Conservation (phyloP, 257 asterid species). For the Mitragyna speciosa region DNA sequence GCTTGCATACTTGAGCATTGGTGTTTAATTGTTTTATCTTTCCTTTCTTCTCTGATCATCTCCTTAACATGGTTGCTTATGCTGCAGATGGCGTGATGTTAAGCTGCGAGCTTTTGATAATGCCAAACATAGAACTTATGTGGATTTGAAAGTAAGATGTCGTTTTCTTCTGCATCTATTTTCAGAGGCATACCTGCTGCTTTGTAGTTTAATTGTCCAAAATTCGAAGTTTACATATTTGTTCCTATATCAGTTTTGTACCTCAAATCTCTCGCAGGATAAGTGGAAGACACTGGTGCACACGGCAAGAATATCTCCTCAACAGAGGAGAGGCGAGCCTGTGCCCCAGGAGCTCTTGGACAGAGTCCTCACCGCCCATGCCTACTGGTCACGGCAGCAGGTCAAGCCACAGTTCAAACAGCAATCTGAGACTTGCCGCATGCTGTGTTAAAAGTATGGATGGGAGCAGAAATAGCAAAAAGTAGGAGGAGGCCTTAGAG, state of each 20-base stretch:
- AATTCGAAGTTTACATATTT: background rate
- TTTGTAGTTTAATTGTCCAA: background rate
- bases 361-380: conserved; percentile 83
- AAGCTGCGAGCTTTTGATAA: conserved; percentile 87
- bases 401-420: conserved; percentile 78
- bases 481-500: conserved; percentile 2
- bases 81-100: conserved; percentile 94
- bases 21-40: background rate
- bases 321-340: conserved; percentile 96
- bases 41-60: background rate
- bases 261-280: conserved; percentile 49
- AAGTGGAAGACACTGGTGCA: conserved; percentile 98
- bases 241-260: background rate
- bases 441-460: conserved; percentile 34
- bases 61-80: conserved; percentile 4
- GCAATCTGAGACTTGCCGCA: conserved; percentile 59
- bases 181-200: background rate
- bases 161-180: background rate
- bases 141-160: conserved; percentile 75
- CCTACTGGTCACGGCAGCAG: conserved; percentile 96
- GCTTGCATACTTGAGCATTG: background rate
- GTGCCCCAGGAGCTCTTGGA: conserved; percentile 96
- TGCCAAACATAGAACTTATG: conserved; percentile 91
- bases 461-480: background rate
- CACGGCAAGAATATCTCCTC: conserved; percentile 97